Conservation (phyloP, 164 flowering plant species). For the Umbellularia californica region DNA sequence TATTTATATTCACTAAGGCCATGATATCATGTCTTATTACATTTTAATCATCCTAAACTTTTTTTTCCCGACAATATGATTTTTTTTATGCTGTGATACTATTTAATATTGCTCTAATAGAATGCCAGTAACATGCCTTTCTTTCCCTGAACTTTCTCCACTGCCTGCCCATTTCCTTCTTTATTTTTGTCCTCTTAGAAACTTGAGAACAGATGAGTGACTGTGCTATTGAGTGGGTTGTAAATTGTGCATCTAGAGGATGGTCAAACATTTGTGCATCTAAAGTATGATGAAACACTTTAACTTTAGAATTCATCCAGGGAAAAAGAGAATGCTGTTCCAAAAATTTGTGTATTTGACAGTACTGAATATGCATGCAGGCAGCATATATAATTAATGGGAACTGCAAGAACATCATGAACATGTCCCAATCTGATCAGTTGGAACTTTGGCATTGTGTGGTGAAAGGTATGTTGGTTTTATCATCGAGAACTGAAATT, state of each 20-base stretch:
- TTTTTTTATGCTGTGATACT: too few relatives aligned
- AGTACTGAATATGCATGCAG: conserved; percentile 33
- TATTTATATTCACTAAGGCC: too few relatives aligned
- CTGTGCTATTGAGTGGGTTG: neutral
- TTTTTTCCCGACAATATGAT: too few relatives aligned
- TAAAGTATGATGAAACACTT: neutral
- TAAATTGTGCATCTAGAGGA: neutral
- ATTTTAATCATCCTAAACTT: too few relatives aligned
- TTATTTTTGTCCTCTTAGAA: too few relatives aligned
- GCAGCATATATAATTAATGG: conserved; percentile 92
- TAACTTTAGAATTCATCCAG: neutral
- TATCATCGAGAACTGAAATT: neutral
- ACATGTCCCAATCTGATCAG: conserved; percentile 95
- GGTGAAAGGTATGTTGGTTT: conserved; percentile 42
- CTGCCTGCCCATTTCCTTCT: too few relatives aligned
- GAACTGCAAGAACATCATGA: conserved; percentile 94
- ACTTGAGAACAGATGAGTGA: neutral
- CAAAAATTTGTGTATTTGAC: too few relatives aligned
- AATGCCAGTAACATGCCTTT: too few relatives aligned
- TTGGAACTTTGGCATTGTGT: conserved; percentile 80
- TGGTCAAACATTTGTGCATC: too few relatives aligned
- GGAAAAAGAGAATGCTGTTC: neutral
- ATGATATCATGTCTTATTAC: too few relatives aligned
- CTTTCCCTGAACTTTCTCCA: too few relatives aligned
- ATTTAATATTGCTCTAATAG: too few relatives aligned